Evolutionary conservation across 495 filamentous ascomycete genomes (phyloP).

Genomic region (Talaromyces thailandensis): DNA sequence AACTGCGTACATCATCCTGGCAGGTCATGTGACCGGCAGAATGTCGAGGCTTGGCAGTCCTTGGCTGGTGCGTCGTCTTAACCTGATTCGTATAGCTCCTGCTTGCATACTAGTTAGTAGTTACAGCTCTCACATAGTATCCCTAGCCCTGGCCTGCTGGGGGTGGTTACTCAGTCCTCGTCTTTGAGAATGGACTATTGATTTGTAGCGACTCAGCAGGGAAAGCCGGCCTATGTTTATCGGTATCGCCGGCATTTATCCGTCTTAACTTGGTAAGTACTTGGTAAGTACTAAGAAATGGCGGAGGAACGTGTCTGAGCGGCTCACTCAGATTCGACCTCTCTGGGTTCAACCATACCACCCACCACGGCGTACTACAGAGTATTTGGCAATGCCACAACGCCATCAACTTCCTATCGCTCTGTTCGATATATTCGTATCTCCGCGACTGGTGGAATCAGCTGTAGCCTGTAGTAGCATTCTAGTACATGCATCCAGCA

Average conservation of each 20-base stretch:
- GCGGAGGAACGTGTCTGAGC: neutral
- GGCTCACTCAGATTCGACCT: constrained; percentile 3
- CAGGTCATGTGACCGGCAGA: neutral
- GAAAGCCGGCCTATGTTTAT: neutral
- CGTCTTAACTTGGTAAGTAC: neutral
- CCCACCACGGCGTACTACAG: neutral
- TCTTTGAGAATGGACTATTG: neutral
- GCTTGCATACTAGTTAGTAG: neutral
- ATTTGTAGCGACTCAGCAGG: neutral
- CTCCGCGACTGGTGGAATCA: neutral
- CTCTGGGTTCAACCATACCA: neutral
- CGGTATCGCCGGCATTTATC: neutral
- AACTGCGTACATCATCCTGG: neutral
- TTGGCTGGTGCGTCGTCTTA: neutral
- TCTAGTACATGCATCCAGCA: neutral
- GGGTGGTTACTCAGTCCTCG: neutral
- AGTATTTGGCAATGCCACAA: neutral
- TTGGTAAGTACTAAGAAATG: neutral
- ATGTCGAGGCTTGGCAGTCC: neutral
- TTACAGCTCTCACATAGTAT: neutral
- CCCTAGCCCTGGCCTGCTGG: neutral
- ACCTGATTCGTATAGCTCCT: neutral
- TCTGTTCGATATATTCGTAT: neutral
- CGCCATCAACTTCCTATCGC: neutral
- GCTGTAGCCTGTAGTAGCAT: no score